Evolutionary conservation across 768 basidiomycete genomes (phyloP), one percentile per base, ranked within the genome.

Genomic region (Tulasnella sp.): DNA sequence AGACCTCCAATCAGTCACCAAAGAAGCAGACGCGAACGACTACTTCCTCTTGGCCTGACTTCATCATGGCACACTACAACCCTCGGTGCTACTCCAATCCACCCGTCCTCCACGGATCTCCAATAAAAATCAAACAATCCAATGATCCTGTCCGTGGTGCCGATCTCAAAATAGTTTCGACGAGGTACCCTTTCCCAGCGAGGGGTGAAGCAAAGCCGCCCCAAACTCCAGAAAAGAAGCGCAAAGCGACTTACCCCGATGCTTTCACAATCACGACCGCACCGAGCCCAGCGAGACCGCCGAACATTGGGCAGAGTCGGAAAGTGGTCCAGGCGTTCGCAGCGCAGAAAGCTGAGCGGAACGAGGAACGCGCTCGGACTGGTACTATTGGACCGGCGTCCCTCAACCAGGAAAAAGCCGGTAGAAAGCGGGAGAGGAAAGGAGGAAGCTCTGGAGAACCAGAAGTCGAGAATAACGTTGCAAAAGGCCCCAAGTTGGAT

Each of bases 301-400:
- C 57, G 9, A 61, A 61, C 57, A 61, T 61, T 29, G 57, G 57
- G 9, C 57, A 61, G 29, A 61, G 57, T 10, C 57, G 57, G n/a
- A 61, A 61, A 26, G 57, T 61, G n/a, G 57, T 61, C 29, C 57
- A 61, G 57, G 57, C 57, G n/a, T 61, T 61, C 13, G 57, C 57
- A 29, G 57, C 57, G 13, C 57, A 61, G 29, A 61, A 26, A 29
- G 57, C 57, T 7, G 57, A 61, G n/a, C 57, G 57, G n/a, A 61
- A 61, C 57, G 57, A 61, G 29, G 57, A 26, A 61, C 57, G 57
- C 10, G 57, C 57, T 61, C 57, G 57, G 29, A 61, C 57, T 11
- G 57, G 57, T 13, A 29, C 57, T 26, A 29, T 61, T 11, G 57
- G 57, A 7, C 57, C 57, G 26, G 57, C 57, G 2, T 61, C 57